Base-by-base conservation (phyloP, 345 rosid genomes). In the Camelina neglecta region DNA sequence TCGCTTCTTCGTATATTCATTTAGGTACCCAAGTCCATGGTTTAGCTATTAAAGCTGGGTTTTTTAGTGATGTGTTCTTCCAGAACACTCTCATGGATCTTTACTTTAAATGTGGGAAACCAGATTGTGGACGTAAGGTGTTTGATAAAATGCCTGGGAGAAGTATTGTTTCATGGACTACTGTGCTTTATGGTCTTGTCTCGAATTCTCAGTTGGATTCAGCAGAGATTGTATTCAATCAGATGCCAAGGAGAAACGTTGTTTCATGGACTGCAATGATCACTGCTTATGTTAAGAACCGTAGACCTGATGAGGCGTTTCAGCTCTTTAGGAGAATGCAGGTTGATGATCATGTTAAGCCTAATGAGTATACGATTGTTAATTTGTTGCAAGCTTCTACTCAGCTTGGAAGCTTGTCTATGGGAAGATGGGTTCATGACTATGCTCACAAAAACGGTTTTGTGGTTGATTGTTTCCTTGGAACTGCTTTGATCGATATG, bases 181-280 rank as follows among this genome's bases (percentile, higher is more conserved):
- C 90, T 9, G 72, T 86, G 84, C 80, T 89, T 29, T 33, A 83
- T n/a, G 93, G 95, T 8, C 89, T 91, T 11, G 78, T 86, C 36
- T 83, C 85, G 24, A 80, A 75, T 20, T 83, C 83, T 8, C 79
- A 85, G 6, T 44, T 86, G 24, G 85, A 84, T 67, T 80, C 83
- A 67, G 90, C 97, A 6, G 81, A 80, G 15, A 31, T 11, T 21
- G 65, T 81, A 39, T 91, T 91, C 60, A 76, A 82, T 44, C 72
- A 65, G 60, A 91, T 91, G 90, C 86, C 88, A n/a, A 41, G 5
- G 0, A 84, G 83, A 71, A 91, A 89, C 74, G 89, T 89, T 29
- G 89, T 89, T 53, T 86, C 92, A 0, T 89, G 97, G 93, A 85
- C 93, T 0, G 86, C 88, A 5, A 86, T 91, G 85, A 89, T 91